Percentiles rank a stretch among this genome's conserved stretches.
Evolutionary conservation across 768 basidiomycete genomes (phyloP).

Genomic region (Boletus pseudo-olivaceus): DNA sequence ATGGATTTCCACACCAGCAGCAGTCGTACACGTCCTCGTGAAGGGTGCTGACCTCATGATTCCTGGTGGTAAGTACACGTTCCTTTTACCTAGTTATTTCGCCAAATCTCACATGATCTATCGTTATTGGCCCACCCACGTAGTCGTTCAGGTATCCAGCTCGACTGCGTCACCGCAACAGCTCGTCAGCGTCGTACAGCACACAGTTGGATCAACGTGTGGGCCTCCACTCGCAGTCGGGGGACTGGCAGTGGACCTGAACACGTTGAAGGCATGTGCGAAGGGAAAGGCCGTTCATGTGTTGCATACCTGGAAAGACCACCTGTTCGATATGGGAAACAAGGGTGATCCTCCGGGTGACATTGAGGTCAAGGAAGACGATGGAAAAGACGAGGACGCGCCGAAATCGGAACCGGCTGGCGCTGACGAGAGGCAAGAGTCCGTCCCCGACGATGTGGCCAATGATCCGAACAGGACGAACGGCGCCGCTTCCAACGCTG

Average conservation of each 20-base stretch:
- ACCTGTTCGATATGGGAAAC: constrained; percentile 69
- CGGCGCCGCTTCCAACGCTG: constrained; percentile 9
- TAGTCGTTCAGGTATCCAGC: constrained; percentile 57
- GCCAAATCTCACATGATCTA: neutral
- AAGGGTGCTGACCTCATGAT: constrained; percentile 89
- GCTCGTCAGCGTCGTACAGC: constrained; percentile 62
- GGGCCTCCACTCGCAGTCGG: constrained; percentile 71
- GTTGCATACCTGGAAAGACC: constrained; percentile 74
- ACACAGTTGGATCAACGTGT: constrained; percentile 31
- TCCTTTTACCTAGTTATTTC: neutral
- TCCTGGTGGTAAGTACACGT: constrained; percentile 61
- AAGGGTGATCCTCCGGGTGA: constrained; percentile 54
- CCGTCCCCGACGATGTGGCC: constrained; percentile 7
- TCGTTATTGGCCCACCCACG: neutral
- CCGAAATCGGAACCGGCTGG: constrained; percentile 7
- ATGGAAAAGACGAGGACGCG: constrained; percentile 4
- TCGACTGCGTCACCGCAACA: constrained; percentile 40
- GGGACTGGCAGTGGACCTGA: constrained; percentile 56
- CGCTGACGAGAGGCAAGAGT: constrained; percentile 3
- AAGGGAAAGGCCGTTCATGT: constrained; percentile 80
- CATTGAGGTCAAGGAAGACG: constrained; percentile 25
- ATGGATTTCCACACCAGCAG: constrained; percentile 62
- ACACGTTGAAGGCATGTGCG: constrained; percentile 43
- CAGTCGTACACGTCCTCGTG: constrained; percentile 67
- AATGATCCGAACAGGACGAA: constrained; percentile 23